Percentiles rank a stretch among this genome's conserved stretches.
These are phyloP conservation scores for Russula vinacea DNA, from an alignment of 768 basidiomycete genomes.

Conservation along the genomic window DNA sequence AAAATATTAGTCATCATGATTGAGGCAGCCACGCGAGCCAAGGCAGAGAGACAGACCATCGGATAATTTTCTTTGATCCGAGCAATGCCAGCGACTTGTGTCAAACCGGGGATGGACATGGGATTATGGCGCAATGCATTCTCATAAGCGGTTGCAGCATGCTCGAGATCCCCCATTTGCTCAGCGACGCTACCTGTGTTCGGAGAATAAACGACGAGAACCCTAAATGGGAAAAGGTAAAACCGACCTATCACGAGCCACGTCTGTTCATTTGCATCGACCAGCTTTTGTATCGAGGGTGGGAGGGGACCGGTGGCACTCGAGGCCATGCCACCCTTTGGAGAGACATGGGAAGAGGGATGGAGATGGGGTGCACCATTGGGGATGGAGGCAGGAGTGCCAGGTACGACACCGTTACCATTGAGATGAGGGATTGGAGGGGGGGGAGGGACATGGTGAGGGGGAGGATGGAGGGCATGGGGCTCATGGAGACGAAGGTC, in stretches of 20 bases:
- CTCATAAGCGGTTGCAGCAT: constrained; percentile 91
- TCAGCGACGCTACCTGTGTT: constrained; percentile 87
- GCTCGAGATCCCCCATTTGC: constrained; percentile 91
- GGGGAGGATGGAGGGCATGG: constrained; percentile 44
- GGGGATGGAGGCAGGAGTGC: constrained; percentile 42
- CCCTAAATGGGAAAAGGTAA: constrained; percentile 22
- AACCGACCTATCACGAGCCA: constrained; percentile 87
- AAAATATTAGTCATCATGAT: constrained; percentile 30
- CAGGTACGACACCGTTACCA: constrained; percentile 46
- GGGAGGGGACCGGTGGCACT: constrained; percentile 31
- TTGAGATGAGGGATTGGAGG: constrained; percentile 51
- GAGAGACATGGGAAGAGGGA: constrained; percentile 42
- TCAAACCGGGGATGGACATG: constrained; percentile 83
- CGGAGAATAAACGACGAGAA: constrained; percentile 32
- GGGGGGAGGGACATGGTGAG: constrained; percentile 44
- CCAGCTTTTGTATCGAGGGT: constrained; percentile 68
- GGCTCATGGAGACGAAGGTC: constrained; percentile 65
- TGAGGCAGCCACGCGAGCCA: constrained; percentile 3
- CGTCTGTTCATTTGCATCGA: constrained; percentile 87
- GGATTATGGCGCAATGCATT: constrained; percentile 94
- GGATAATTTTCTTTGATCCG: constrained; percentile 97
- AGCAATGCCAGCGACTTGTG: constrained; percentile 92
- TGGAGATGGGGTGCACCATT: constrained; percentile 45
- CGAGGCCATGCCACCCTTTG: constrained; percentile 32
- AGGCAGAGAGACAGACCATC: constrained; percentile 57